phyloP scores from a whole-genome alignment of 768 basidiomycete species.

The Russula sp. region DNA sequence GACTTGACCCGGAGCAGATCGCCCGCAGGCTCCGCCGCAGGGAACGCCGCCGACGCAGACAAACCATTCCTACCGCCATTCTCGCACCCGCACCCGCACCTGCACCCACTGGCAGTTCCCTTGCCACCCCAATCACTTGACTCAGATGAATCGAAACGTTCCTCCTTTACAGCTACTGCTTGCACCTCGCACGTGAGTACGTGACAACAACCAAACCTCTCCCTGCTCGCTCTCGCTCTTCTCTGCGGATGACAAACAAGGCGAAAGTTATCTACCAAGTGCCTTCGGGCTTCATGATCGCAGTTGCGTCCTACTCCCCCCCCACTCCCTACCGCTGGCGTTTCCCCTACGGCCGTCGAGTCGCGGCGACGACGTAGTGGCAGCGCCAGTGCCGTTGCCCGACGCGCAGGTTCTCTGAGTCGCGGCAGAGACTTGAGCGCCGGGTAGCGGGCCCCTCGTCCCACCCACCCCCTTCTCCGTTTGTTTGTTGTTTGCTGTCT shows the following conservation, averaged over 20 bases:
- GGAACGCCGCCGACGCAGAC: neutral
- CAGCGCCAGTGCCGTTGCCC: slow-evolving; percentile 3
- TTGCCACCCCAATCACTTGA: neutral
- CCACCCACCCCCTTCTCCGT: neutral
- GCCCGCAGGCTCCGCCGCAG: too few relatives aligned
- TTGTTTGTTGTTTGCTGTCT: neutral
- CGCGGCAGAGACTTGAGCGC: slow-evolving; percentile 11
- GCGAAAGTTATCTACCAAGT: too few relatives aligned
- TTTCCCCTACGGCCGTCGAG: slow-evolving; percentile 4
- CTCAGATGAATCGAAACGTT: neutral
- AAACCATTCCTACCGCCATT: neutral
- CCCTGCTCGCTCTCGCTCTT: neutral
- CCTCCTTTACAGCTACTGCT: neutral
- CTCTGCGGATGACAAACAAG: neutral
- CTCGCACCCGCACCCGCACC: neutral
- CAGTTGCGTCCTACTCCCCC: neutral
- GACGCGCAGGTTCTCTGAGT: slow-evolving; percentile 3
- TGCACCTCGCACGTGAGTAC: too few relatives aligned
- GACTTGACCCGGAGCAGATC: too few relatives aligned
- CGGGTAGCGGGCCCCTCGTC: neutral
- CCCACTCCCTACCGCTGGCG: neutral
- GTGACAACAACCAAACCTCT: neutral
- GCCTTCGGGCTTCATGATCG: neutral
- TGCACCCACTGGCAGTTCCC: neutral
- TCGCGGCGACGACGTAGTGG: slow-evolving; percentile 15